phyloP scores from a whole-genome alignment of 768 basidiomycete species.

The Cystobasidium ongulense region DNA sequence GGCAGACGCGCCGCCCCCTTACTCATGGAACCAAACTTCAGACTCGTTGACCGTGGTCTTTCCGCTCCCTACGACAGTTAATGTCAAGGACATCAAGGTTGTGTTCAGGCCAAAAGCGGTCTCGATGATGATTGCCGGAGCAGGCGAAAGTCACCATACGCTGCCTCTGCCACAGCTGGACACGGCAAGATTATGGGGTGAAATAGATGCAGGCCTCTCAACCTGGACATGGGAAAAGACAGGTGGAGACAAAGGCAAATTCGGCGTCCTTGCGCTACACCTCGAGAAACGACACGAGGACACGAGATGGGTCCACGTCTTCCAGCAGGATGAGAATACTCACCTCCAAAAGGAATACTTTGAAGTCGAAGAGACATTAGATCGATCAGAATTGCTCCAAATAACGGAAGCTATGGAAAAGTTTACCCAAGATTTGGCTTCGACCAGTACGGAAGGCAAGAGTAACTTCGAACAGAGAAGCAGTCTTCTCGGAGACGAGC shows the following conservation, averaged over 20 bases:
- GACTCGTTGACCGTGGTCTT: conserved; percentile 77
- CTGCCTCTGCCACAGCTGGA: conserved; percentile 33
- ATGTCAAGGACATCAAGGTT: conserved; percentile 60
- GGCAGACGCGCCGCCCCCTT: conserved; percentile 56
- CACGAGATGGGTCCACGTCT: conserved; percentile 79
- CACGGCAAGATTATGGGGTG: conserved; percentile 60
- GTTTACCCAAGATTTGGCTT: conserved; percentile 66
- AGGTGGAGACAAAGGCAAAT: conserved; percentile 54
- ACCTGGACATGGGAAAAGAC: conserved; percentile 89
- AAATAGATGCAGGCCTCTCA: conserved; percentile 65
- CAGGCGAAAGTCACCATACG: conserved; percentile 39
- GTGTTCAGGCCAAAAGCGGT: conserved; percentile 59
- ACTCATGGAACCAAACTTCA: conserved; percentile 83
- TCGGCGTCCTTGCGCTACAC: conserved; percentile 67
- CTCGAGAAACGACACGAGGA: conserved; percentile 77
- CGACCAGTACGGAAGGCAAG: conserved; percentile 57
- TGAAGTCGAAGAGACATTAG: conserved; percentile 70
- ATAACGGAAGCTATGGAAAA: conserved; percentile 78
- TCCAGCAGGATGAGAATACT: conserved; percentile 46
- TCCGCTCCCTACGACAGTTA: conserved; percentile 64
- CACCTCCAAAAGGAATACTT: conserved; percentile 42
- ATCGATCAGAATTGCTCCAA: conserved; percentile 68
- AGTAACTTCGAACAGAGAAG: conserved; percentile 58
- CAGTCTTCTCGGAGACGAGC: conserved; percentile 74
- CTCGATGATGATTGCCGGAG: conserved; percentile 51